Evolutionary conservation across 140 eudicot species (phyloP).

Genomic region (Bidens hawaiensis): DNA sequence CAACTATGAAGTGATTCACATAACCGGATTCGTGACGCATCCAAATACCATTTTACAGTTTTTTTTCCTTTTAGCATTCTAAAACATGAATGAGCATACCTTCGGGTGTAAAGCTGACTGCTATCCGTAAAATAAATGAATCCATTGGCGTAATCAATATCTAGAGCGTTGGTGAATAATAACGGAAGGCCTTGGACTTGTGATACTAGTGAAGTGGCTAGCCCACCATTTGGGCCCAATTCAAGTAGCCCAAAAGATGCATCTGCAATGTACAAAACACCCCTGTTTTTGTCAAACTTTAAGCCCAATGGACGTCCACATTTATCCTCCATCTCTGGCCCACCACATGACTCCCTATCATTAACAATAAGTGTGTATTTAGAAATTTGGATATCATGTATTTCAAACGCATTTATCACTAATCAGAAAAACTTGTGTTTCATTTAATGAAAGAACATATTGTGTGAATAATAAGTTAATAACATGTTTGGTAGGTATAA

Average conservation of each 20-base stretch:
- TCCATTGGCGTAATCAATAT: slow-evolving; percentile 51
- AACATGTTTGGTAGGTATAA: no score
- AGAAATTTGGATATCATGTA: neutral
- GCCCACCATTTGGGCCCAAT: slow-evolving; percentile 70
- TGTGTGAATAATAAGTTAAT: no score
- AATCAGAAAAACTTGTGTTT: neutral
- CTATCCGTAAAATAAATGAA: slow-evolving; percentile 75
- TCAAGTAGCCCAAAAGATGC: slow-evolving; percentile 75
- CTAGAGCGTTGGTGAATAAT: slow-evolving; percentile 66
- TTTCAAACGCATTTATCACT: neutral
- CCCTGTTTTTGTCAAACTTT: slow-evolving; percentile 43
- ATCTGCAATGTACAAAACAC: slow-evolving; percentile 68
- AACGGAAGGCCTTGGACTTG: slow-evolving; percentile 49
- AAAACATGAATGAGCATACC: slow-evolving; percentile 35
- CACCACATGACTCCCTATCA: slow-evolving; percentile 45
- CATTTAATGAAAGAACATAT: no score
- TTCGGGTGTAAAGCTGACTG: slow-evolving; percentile 62
- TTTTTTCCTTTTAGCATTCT: neutral
- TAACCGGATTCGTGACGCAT: neutral
- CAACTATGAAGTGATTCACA: neutral
- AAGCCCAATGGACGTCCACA: slow-evolving; percentile 92
- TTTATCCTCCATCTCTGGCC: slow-evolving; percentile 49
- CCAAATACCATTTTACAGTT: neutral
- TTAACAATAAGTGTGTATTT: neutral
- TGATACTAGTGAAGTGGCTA: slow-evolving; percentile 54